phyloP scores from a whole-genome alignment of 2,329 filamentous ascomycete species.

The Aspergillus calidoustus region DNA sequence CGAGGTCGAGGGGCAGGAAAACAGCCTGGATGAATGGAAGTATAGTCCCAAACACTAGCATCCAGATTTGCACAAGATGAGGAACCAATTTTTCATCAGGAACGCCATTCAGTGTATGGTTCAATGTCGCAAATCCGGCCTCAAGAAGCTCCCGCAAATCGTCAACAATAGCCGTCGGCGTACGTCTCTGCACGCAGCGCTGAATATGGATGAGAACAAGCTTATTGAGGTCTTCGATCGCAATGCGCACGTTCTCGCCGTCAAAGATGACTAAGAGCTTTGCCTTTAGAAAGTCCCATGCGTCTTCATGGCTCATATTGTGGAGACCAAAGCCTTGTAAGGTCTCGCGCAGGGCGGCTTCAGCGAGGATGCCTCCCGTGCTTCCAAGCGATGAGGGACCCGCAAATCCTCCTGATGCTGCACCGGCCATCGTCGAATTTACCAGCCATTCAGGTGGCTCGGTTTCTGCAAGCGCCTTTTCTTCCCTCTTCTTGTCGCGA shows the following conservation, averaged over 20 bases:
- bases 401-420: constrained; percentile 35
- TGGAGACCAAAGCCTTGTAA: constrained; percentile 64
- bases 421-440: constrained; percentile 29
- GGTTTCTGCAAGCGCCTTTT: constrained; percentile 55
- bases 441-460: constrained; percentile 42
- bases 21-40: constrained; percentile 94
- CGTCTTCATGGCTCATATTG: constrained; percentile 70
- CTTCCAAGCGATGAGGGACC: constrained; percentile 44
- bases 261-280: constrained; percentile 67
- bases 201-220: constrained; percentile 66
- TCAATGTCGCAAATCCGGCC: constrained; percentile 82
- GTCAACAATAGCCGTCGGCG: constrained; percentile 64
- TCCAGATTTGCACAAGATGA: constrained; percentile 90
- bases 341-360: constrained; percentile 46
- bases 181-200: constrained; percentile 64
- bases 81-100: constrained; percentile 89
- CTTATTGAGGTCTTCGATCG: constrained; percentile 69
- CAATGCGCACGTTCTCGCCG: constrained; percentile 66
- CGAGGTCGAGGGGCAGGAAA: constrained; percentile 88
- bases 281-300: constrained; percentile 69
- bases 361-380: constrained; percentile 35
- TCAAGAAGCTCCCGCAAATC: constrained; percentile 65
- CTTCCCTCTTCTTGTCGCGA: constrained; percentile 80
- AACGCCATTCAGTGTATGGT: constrained; percentile 77
- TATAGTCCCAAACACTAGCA: constrained; percentile 87